Base-by-base conservation (phyloP, 768 basidiomycete species). In the Boletellus sp. region DNA sequence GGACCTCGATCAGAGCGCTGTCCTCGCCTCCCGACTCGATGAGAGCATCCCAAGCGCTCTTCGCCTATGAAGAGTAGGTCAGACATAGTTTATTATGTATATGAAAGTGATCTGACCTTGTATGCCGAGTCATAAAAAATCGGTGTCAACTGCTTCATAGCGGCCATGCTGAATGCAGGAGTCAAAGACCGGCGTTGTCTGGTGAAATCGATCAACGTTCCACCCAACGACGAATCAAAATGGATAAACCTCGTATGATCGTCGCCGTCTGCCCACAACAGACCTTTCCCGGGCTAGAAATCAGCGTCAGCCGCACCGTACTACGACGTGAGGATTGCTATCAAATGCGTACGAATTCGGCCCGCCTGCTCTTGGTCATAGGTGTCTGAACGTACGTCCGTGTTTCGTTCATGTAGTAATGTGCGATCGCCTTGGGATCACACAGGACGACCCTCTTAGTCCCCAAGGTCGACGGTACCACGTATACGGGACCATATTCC, bases 91-190 rank as follows among this genome's bases (percentile, higher is more conserved):
- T 0, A 15, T 1, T 36, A 37, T 19, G 11, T 7, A 6, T 22
- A 20, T 0, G 3, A 5, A 15, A 19, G 4, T 10, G 3, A 13
- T 26, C 42, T 23, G n/a, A 72, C 72, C 61, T 69, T 71, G 60
- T 75, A 71, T 3, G 62, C 73, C 0, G 71, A 72, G 42, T 74
- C 70, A 22, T 66, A 76, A 49, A 74, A 76, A 3, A 76, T 58
- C 0, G 65, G 50, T 4, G 71, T 69, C 9, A 73, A 45, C 20
- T 59, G 55, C 6, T 72, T 68, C 44, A 74, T 65, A 0, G 73
- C 72, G 15, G 69, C 50, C 34, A 70, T 63, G 45, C 67, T 72
- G 56, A 76, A 74, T 0, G 64, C 74, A 9, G 73, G 70, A 0
- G 65, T 60, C 31, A 76, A 53, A 4, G 68, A 66, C 52, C 64